Evolutionary conservation across 805 yeast species (phyloP), one percentile per base, ranked within the genome.

Genomic region (Ogataea glucozyma): DNA sequence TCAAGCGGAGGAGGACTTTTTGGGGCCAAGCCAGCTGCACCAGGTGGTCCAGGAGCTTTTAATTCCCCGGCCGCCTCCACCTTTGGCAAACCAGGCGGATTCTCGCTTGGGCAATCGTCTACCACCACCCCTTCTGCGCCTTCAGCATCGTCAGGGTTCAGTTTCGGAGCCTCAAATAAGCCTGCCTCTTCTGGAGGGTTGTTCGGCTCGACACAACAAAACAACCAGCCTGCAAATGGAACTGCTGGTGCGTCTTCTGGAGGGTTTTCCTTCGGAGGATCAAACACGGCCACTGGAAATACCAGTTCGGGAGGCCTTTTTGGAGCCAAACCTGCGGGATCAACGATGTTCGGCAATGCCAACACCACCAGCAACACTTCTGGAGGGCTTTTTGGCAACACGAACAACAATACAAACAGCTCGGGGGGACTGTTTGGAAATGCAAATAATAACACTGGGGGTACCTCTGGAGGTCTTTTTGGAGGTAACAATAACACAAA

Each of bases 311-410:
- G 32, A 30, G 40, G 45, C 1, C 36, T 32, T 32, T 32, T 32
- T n/a, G 36, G 36, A 29, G 26, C 41, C 7, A 48, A 35, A 17
- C 43, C 30, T 31, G 20, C 43, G n/a, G 38, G 44, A 2, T 17
- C 27, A 11, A 16, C 42, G 4, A 17, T 19, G 38, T n/a, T 41
- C 17, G 41, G 40, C 3, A 16, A 16, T 17, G 9, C 24, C 18
- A 33, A 26, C 18, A 39, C 48, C 12, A 36, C 53, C 20, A 20
- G 49, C 18, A 26, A 54, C 7, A 54, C 60, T 26, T 62, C 65
- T 13, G 41, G 41, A 3, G 44, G 45, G 32, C 41, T 61, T 38
- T 61, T 60, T 52, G 67, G 67, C 6, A 41, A 41, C 22, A 38
- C 24, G 30, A 49, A 17, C 26, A 34, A 34, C 23, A 31, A 9